Base-by-base conservation (phyloP, 2,329 filamentous ascomycete species). In the Fusarium subtropicale region DNA sequence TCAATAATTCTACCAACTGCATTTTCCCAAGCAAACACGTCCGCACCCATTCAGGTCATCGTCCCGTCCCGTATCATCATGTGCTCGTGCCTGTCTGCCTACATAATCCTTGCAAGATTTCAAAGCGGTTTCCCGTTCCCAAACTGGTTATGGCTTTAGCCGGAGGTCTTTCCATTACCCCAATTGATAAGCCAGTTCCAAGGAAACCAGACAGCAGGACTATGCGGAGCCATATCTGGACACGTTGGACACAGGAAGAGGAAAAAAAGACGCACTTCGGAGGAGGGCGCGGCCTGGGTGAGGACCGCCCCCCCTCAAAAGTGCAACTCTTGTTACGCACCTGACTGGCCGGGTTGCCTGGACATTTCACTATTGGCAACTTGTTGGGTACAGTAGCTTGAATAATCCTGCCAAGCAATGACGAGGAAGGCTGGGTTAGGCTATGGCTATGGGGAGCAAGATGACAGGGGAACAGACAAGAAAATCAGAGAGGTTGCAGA, bases 251-350 rank as follows among this genome's bases (percentile, higher is more conserved):
- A 41, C 33, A 20, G 7, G 54, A 68, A 64, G 46, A 20, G 58
- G 58, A 30, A 66, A 69, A 69, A 69, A 67, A 64, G 66, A 68
- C 67, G 67, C 67, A 64, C 34, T 22, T 34, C 50, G 48, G 41
- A 31, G 31, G 24, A 41, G 31, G 30, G 56, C 53, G 56, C 51
- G 46, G 44, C 45, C 18, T 52, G 24, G 15, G 34, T 26, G 26
- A 52, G 20, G 48, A n/a, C 24, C 48, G 24, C 47, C 48, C 48
- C 47, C 24, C 28, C 20, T 46, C 34, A 28, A 44, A 54, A 53
- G 52, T 69, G 44, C 58, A 56, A 46, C 66, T 56, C n/a, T 33
- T 41, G 38, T 26, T 41, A 28, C 26, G 45, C 67, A 70, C 63
- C 54, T 70, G 55, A 68, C 67, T 56, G 54, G 66, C 46, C 28